Percentiles rank a stretch among this genome's conserved stretches.
phyloP scores from a whole-genome alignment of 75 land plant species.

The Sequoiadendron giganteum region DNA sequence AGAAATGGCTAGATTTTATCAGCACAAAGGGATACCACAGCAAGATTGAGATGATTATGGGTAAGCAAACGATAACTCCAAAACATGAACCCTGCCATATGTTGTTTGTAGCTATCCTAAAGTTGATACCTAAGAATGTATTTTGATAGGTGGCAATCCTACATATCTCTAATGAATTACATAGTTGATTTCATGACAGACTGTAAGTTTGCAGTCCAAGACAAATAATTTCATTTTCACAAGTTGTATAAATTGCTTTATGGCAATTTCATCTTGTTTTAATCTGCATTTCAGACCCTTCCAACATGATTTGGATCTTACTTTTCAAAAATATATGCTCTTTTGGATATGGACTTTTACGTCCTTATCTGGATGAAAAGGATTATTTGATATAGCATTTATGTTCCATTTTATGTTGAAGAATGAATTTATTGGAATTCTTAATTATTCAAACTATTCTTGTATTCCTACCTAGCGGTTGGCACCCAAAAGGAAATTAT shows the following conservation, averaged over 20 bases:
- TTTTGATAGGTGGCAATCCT: background rate
- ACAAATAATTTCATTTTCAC: background rate
- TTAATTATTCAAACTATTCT: background rate
- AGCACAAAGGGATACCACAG: background rate
- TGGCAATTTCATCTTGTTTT: background rate
- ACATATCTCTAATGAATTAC: background rate
- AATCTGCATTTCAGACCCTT: background rate
- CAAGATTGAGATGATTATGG: background rate
- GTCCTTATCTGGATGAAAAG: background rate
- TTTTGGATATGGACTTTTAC: background rate
- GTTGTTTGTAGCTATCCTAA: background rate
- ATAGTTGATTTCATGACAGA: background rate
- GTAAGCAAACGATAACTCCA: background rate
- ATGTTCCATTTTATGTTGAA: background rate
- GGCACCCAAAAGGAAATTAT: background rate
- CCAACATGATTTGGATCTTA: background rate
- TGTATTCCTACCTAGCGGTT: background rate
- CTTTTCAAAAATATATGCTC: background rate
- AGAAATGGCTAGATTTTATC: no score
- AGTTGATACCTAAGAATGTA: background rate
- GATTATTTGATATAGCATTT: background rate
- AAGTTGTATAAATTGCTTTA: background rate
- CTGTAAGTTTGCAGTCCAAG: background rate
- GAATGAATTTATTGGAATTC: background rate
- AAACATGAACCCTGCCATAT: background rate